Evolutionary conservation across 257 asterid species (phyloP).

Genomic region (Gentiana dahurica): DNA sequence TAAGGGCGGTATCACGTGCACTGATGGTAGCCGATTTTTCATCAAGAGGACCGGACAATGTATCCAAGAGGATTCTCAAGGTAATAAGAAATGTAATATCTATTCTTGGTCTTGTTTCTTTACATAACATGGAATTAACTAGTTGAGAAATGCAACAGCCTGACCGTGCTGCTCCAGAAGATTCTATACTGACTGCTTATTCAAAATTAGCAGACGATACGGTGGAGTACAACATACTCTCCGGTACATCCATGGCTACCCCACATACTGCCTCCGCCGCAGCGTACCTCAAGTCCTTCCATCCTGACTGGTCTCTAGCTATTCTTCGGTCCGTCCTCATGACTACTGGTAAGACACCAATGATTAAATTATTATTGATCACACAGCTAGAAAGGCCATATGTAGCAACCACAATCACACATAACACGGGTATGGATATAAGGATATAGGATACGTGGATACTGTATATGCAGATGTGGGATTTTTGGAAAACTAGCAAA

Average conservation of each 20-base stretch:
- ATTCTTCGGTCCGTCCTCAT: slow-evolving; percentile 80
- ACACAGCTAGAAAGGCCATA: too few relatives aligned
- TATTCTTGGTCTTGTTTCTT: too few relatives aligned
- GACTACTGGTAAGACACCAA: slow-evolving; percentile 49
- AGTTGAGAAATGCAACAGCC: slow-evolving; percentile 31
- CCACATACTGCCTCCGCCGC: slow-evolving; percentile 80
- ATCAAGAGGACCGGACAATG: slow-evolving; percentile 57
- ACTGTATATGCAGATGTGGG: too few relatives aligned
- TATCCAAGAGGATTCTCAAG: slow-evolving; percentile 51
- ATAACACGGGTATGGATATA: too few relatives aligned
- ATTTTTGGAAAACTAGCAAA: too few relatives aligned
- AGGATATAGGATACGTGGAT: too few relatives aligned
- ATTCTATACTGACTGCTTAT: slow-evolving; percentile 56
- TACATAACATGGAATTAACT: neutral
- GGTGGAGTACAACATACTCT: slow-evolving; percentile 32
- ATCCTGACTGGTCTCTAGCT: slow-evolving; percentile 64
- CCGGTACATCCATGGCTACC: slow-evolving; percentile 92
- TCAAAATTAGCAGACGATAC: slow-evolving; percentile 10
- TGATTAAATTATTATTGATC: too few relatives aligned
- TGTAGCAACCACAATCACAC: too few relatives aligned
- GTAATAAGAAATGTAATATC: slow-evolving; percentile 10
- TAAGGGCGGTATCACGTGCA: slow-evolving; percentile 13
- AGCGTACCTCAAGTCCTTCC: slow-evolving; percentile 66
- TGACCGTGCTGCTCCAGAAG: slow-evolving; percentile 76
- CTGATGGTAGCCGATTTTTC: slow-evolving; percentile 57